A percentile compares a stretch with the other conserved stretches of the same genome.
Evolutionary conservation across 176 grass and related monocot species (phyloP).

Genomic region (Carex cristatella): DNA sequence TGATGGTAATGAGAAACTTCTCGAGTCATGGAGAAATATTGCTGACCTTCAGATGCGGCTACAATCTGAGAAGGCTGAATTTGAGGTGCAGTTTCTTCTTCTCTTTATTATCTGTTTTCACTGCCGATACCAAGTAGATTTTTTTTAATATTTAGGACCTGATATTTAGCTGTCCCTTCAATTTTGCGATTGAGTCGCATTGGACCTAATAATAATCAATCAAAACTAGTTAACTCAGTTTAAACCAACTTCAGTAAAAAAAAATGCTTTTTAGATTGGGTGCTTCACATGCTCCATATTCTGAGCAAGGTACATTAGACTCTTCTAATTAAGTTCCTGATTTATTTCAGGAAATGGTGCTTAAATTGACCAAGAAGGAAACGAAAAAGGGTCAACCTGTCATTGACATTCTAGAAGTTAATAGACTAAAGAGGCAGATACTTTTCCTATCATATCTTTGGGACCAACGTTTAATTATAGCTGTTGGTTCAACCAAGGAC

Average conservation of each 20-base stretch:
- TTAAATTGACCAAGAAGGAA: conserved; percentile 58
- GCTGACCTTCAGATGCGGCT: conserved; percentile 71
- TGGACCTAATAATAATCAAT: background rate
- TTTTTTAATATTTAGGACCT: background rate
- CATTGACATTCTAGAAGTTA: conserved; percentile 94
- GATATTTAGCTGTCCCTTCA: conserved; percentile 3
- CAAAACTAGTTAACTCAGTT: background rate
- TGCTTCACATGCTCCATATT: background rate
- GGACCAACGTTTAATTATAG: conserved; percentile 70
- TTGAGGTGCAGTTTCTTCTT: conserved; percentile 49
- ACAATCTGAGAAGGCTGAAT: conserved; percentile 61
- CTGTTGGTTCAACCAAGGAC: conserved; percentile 50
- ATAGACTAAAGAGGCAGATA: conserved; percentile 69
- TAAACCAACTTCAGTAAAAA: background rate
- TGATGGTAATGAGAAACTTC: conserved; percentile 66
- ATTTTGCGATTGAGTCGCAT: background rate
- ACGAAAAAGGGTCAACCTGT: conserved; percentile 43
- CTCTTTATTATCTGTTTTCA: conserved; percentile 19
- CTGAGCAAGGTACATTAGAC: background rate
- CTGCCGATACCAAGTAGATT: background rate
- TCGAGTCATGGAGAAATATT: conserved; percentile 64
- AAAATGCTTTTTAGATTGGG: background rate
- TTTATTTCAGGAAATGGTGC: conserved; percentile 60
- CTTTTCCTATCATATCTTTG: conserved; percentile 85
- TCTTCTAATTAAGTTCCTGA: conserved; percentile 30